Evolutionary conservation across 2,329 filamentous ascomycete species (phyloP).

Genomic region (Aureobasidium sp.): DNA sequence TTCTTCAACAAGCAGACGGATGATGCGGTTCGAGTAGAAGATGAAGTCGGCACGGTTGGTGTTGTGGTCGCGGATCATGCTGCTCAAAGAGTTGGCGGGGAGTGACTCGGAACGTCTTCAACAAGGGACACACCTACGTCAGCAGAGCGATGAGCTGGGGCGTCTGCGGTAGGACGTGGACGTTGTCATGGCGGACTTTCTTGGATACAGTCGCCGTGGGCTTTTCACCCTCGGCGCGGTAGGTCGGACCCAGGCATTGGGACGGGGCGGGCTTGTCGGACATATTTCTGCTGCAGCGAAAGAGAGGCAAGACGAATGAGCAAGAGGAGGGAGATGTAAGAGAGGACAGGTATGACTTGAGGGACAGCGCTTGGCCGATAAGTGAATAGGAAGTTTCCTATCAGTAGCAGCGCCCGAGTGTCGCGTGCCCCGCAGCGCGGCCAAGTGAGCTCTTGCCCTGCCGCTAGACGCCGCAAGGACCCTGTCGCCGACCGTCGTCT

Average conservation of each 20-base stretch:
- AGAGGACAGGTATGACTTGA: background rate
- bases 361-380: background rate
- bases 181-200: conserved; percentile 72
- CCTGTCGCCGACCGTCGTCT: background rate
- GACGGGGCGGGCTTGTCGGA: conserved; percentile 28
- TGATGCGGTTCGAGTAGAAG: conserved; percentile 98
- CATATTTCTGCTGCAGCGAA: background rate
- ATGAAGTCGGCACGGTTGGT: conserved; percentile 95
- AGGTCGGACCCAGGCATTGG: conserved; percentile 70
- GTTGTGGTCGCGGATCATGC: conserved; percentile 88
- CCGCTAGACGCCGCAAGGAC: background rate
- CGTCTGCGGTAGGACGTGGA: conserved; percentile 84
- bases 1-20: conserved; percentile 91
- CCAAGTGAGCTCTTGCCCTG: background rate
- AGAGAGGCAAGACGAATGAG: background rate
- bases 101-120: background rate
- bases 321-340: background rate
- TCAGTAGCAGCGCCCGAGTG: background rate
- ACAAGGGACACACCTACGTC: conserved; percentile 61
- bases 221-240: conserved; percentile 68
- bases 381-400: background rate
- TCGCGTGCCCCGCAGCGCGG: conserved; percentile 7
- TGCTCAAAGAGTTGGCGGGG: conserved; percentile 33
- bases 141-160: conserved; percentile 94
- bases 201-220: conserved; percentile 81